These are phyloP conservation scores for Mollisiaceae sp. DNA, from an alignment of 2,329 filamentous ascomycete species.

Conservation along the genomic window DNA sequence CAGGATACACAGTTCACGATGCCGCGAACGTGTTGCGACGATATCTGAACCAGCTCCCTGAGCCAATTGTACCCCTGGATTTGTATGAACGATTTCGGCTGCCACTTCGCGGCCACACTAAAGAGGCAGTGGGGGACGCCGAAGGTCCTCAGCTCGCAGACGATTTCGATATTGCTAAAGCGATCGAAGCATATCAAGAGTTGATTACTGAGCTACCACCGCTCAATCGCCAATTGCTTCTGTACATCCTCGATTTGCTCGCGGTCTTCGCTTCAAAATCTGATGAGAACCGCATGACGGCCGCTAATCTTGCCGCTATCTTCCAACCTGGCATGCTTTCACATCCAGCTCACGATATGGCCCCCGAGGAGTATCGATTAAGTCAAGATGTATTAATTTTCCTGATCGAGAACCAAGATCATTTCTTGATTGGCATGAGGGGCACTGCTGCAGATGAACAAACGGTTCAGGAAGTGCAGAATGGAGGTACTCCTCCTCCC, in stretches of 20 bases:
- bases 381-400: slow-evolving; percentile 98
- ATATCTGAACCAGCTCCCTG: slow-evolving; percentile 94
- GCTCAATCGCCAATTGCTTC: slow-evolving; percentile 87
- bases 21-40: slow-evolving; percentile 94
- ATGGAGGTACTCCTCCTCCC: slow-evolving; percentile 67
- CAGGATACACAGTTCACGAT: slow-evolving; percentile 97
- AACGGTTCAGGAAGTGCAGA: slow-evolving; percentile 66
- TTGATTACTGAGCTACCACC: slow-evolving; percentile 93
- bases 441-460: slow-evolving; percentile 94
- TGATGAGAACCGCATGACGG: slow-evolving; percentile 96
- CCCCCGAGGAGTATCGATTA: slow-evolving; percentile 88
- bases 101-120: slow-evolving; percentile 71
- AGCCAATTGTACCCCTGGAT: slow-evolving; percentile 93
- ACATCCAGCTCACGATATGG: slow-evolving; percentile 94
- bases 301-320: slow-evolving; percentile 91
- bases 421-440: slow-evolving; percentile 98
- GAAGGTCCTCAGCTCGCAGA: slow-evolving; percentile 74
- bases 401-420: slow-evolving; percentile 96
- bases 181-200: slow-evolving; percentile 83
- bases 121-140: slow-evolving; percentile 72
- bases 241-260: slow-evolving; percentile 94
- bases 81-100: slow-evolving; percentile 91
- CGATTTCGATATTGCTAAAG: slow-evolving; percentile 73
- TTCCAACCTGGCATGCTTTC: slow-evolving; percentile 97
- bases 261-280: slow-evolving; percentile 97